These are phyloP conservation scores for Ramaria rubella DNA, from an alignment of 768 basidiomycete species.

Conservation along the genomic window DNA sequence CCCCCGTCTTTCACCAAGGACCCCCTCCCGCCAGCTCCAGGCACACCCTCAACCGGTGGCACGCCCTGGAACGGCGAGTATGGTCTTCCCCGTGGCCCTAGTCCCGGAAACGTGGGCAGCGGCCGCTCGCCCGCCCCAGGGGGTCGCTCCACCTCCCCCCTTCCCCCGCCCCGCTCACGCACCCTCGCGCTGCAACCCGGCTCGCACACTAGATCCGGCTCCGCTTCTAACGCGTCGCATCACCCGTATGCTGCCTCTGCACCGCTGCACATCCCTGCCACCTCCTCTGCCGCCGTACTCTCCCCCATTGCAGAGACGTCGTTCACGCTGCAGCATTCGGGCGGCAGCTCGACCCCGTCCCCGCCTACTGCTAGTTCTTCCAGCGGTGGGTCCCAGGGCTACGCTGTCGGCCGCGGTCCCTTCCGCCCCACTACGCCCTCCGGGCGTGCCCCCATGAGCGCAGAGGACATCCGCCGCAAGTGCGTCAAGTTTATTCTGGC, in stretches of 20 bases:
- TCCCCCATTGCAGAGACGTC: conserved; percentile 7
- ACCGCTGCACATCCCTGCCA: conserved; percentile 22
- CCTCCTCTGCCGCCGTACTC: conserved; percentile 34
- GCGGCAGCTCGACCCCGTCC: not conserved
- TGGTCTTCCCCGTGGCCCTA: conserved; percentile 56
- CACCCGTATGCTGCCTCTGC: conserved; percentile 32
- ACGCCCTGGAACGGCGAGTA: conserved; percentile 26
- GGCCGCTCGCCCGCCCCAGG: conserved; percentile 17
- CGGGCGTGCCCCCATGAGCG: conserved; percentile 40
- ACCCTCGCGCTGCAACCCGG: conserved; percentile 27
- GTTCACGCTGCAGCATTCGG: not conserved
- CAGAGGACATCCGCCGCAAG: conserved; percentile 77
- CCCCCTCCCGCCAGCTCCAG: conserved; percentile 29
- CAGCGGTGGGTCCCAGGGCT: conserved; percentile 29
- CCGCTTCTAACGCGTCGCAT: conserved; percentile 40
- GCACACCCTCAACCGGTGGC: conserved; percentile 40
- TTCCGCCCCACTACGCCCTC: conserved; percentile 42
- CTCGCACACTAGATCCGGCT: conserved; percentile 48
- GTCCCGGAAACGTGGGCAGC: conserved; percentile 43
- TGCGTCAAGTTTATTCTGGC: conserved; percentile 83
- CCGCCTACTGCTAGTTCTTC: conserved; percentile 3
- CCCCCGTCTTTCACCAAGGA: conserved; percentile 29
- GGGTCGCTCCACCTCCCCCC: conserved; percentile 27
- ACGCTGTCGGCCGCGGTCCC: conserved; percentile 54
- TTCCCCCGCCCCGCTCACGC: conserved; percentile 42